Percentiles rank a stretch among this genome's conserved stretches.
These are phyloP conservation scores for Microcyclospora pomicola DNA, from an alignment of 2,329 filamentous ascomycete genomes.

Conservation along the genomic window DNA sequence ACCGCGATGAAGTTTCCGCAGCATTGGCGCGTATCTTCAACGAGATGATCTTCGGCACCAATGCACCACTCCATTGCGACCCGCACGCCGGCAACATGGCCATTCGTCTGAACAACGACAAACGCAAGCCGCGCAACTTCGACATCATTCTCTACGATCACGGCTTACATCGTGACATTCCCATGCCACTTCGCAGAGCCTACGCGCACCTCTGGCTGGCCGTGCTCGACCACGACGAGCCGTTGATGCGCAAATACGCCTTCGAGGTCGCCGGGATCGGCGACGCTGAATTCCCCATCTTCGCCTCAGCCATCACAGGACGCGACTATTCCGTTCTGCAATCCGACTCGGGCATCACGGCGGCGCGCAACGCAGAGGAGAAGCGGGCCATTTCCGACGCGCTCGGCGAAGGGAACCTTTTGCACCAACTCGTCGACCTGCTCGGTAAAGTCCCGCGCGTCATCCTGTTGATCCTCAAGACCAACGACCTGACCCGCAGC, in stretches of 20 bases:
- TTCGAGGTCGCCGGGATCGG: conserved; percentile 77
- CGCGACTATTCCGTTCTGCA: conserved; percentile 71
- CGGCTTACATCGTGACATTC: conserved; percentile 88
- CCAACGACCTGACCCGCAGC: conserved; percentile 87
- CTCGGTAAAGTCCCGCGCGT: conserved; percentile 81
- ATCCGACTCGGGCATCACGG: conserved; percentile 37
- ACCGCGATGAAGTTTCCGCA: conserved; percentile 88
- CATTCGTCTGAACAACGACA: conserved; percentile 59
- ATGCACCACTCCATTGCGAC: conserved; percentile 87
- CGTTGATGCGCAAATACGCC: conserved; percentile 75
- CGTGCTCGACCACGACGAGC: conserved; percentile 78
- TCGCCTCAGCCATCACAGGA: conserved; percentile 91
- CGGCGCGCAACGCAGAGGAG: conserved; percentile 56
- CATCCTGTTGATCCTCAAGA: conserved; percentile 91
- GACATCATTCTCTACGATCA: conserved; percentile 96
- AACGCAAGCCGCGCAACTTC: conserved; percentile 57
- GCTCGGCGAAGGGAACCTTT: conserved; percentile 64
- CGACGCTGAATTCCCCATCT: conserved; percentile 84
- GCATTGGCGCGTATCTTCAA: conserved; percentile 89
- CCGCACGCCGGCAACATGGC: conserved; percentile 94
- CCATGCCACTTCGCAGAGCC: conserved; percentile 58
- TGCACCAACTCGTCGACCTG: conserved; percentile 77
- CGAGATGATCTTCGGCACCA: conserved; percentile 93
- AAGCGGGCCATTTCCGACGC: conserved; percentile 76
- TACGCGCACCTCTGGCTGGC: conserved; percentile 98